These are phyloP conservation scores for Haplographium delicatum DNA, from an alignment of 495 filamentous ascomycete species.

Conservation along the genomic window DNA sequence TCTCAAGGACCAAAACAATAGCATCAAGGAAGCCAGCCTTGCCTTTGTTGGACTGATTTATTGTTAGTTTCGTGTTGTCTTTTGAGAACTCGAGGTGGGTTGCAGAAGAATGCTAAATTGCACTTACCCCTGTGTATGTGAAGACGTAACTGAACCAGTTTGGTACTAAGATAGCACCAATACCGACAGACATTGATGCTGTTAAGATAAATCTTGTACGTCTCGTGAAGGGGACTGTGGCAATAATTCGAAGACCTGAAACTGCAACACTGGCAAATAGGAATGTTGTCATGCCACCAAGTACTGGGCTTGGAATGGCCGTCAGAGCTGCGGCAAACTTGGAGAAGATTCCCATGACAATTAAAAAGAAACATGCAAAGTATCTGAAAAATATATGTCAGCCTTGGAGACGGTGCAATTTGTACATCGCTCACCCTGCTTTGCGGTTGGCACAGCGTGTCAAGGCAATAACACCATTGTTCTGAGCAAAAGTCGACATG, in stretches of 20 bases:
- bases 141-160: slow-evolving; percentile 74
- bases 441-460: slow-evolving; percentile 86
- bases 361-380: slow-evolving; percentile 66
- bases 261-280: slow-evolving; percentile 81
- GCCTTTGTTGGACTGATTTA: slow-evolving; percentile 59
- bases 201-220: slow-evolving; percentile 88
- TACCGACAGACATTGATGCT: slow-evolving; percentile 68
- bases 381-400: too few relatives aligned
- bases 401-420: too few relatives aligned
- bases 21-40: slow-evolving; percentile 79
- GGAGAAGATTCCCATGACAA: slow-evolving; percentile 85
- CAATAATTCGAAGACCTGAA: slow-evolving; percentile 81
- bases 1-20: slow-evolving; percentile 74
- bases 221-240: slow-evolving; percentile 70
- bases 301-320: slow-evolving; percentile 71
- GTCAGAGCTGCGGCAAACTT: slow-evolving; percentile 90
- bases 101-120: too few relatives aligned
- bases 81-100: too few relatives aligned
- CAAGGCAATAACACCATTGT: slow-evolving; percentile 88
- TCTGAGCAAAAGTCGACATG: slow-evolving; percentile 53
- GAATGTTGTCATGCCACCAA: slow-evolving; percentile 94
- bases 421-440: too few relatives aligned
- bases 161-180: slow-evolving; percentile 77
- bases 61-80: too few relatives aligned
- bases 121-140: slow-evolving; percentile 26